phyloP scores from a whole-genome alignment of 257 asterid species.

The Cinchona pubescens region DNA sequence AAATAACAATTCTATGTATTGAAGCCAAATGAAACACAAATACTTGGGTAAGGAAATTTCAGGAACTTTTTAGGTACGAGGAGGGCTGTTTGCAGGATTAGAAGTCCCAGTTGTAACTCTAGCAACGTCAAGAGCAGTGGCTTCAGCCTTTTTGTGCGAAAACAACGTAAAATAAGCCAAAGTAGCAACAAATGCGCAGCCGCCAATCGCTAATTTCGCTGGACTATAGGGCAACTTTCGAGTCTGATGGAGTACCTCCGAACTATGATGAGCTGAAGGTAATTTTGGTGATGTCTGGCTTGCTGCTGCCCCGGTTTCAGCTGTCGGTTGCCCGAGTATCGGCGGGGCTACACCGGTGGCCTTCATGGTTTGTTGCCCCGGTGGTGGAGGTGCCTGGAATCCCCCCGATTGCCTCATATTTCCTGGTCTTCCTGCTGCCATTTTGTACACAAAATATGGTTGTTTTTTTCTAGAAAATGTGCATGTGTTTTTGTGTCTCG shows the following conservation, averaged over 20 bases:
- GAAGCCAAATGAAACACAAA: not conserved
- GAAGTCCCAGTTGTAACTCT: conserved; percentile 56
- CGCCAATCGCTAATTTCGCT: conserved; percentile 46
- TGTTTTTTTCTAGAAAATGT: not conserved
- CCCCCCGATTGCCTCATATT: conserved; percentile 36
- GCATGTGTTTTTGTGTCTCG: not conserved
- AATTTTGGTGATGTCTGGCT: conserved; percentile 51
- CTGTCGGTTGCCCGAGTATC: conserved; percentile 17
- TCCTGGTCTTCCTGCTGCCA: conserved; percentile 52
- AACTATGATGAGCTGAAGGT: conserved; percentile 35
- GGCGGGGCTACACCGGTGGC: conserved; percentile 31
- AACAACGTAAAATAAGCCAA: conserved; percentile 59
- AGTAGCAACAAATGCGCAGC: conserved; percentile 40
- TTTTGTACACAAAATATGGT: not conserved
- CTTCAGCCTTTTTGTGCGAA: conserved; percentile 66
- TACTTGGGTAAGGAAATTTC: not conserved
- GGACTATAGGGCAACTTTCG: conserved; percentile 46
- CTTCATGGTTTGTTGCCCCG: conserved; percentile 43
- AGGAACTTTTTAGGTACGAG: conserved; percentile 28
- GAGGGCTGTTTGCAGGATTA: conserved; percentile 41
- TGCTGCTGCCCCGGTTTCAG: conserved; percentile 30
- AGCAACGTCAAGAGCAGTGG: conserved; percentile 79
- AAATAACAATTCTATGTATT: not conserved
- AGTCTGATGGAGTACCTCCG: conserved; percentile 72
- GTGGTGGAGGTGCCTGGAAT: conserved; percentile 44